phyloP scores from a whole-genome alignment of 1,284 basidiomycete species.

The Sporisorium sorghi region DNA sequence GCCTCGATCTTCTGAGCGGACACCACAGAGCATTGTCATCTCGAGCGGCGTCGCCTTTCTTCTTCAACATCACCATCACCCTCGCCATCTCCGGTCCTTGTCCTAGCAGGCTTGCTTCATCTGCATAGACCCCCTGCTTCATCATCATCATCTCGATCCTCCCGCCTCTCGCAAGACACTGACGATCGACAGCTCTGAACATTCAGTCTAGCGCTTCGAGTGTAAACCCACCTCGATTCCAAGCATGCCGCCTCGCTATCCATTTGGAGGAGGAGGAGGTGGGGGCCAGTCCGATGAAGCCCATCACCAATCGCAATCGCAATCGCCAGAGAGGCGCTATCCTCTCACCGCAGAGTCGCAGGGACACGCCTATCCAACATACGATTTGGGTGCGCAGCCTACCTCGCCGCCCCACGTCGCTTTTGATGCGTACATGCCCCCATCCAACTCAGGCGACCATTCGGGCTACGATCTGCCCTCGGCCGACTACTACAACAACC shows the following conservation, averaged over 20 bases:
- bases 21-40: background rate
- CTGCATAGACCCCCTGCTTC: background rate
- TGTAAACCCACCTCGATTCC: conserved; percentile 25
- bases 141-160: background rate
- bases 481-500: conserved; percentile 38
- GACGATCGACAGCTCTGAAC: background rate
- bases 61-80: background rate
- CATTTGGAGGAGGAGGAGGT: conserved; percentile 20
- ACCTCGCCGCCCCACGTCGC: conserved; percentile 35
- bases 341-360: conserved; percentile 29
- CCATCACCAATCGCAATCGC: conserved; percentile 20
- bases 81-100: background rate
- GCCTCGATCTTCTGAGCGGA: background rate
- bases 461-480: conserved; percentile 41
- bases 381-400: conserved; percentile 47
- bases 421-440: conserved; percentile 41
- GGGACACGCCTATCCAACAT: conserved; percentile 49
- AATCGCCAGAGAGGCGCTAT: conserved; percentile 15
- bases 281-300: conserved; percentile 23
- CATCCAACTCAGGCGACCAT: conserved; percentile 41
- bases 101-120: conserved; percentile 3
- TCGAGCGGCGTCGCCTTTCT: too few relatives aligned
- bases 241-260: conserved; percentile 43
- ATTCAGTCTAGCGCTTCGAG: background rate
- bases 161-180: background rate